These are phyloP conservation scores for Pezizomycotina sp. DNA, from an alignment of 2,329 filamentous ascomycete species.

Conservation along the genomic window DNA sequence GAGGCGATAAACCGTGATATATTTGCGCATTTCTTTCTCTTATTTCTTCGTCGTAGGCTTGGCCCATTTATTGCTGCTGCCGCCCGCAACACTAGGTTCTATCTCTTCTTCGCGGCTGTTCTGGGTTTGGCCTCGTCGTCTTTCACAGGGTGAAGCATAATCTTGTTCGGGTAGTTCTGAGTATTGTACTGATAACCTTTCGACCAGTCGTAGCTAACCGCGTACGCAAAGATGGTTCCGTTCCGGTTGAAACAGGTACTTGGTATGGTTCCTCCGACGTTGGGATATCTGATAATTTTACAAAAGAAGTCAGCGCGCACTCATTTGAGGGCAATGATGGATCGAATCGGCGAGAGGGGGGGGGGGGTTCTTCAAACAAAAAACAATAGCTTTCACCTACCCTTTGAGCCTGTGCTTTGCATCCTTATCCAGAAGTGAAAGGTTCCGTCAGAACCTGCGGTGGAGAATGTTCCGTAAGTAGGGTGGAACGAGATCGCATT, in stretches of 20 bases:
- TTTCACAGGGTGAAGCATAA: conserved; percentile 65
- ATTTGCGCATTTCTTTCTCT: conserved; percentile 1
- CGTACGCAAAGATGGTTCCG: conserved; percentile 73
- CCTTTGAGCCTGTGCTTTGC: conserved; percentile 80
- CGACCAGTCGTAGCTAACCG: conserved; percentile 93
- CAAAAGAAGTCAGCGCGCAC: neutral
- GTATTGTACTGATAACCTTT: conserved; percentile 85
- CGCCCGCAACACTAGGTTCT: too few species aligned
- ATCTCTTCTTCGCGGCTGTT: conserved; percentile 26
- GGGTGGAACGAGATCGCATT: conserved; percentile 98
- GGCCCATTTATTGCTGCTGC: too few species aligned
- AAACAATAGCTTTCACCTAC: neutral
- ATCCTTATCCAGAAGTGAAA: conserved; percentile 94
- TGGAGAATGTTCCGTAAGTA: conserved; percentile 93
- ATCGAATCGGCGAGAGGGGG: too few species aligned
- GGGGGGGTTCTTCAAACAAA: neutral
- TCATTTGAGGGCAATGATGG: neutral
- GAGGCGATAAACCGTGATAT: neutral
- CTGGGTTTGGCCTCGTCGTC: conserved; percentile 47
- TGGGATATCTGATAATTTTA: conserved; percentile 41
- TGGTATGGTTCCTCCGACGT: conserved; percentile 71
- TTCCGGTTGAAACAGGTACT: conserved; percentile 79
- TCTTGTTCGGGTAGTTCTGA: conserved; percentile 56
- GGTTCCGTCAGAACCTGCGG: conserved; percentile 83
- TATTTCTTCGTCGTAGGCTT: conserved; percentile 16